Conservation (phyloP, 1,284 basidiomycete genomes). For the Singerocomus inundabilis region DNA sequence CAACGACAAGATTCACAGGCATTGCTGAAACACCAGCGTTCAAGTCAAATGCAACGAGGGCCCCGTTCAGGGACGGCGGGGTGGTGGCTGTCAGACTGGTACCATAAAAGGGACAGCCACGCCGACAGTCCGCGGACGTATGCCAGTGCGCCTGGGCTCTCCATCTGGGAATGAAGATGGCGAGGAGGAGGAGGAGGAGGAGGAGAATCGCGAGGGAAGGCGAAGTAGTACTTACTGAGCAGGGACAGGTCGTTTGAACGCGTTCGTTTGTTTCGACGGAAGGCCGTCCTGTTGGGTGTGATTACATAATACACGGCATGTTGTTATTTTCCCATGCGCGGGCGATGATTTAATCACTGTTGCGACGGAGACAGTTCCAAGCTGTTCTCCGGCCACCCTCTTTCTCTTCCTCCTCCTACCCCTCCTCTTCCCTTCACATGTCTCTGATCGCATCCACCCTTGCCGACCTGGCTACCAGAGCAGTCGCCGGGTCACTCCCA, state of each 20-base stretch:
- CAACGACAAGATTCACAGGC: slow-evolving; percentile 2
- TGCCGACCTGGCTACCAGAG: slow-evolving; percentile 28
- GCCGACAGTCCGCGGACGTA: slow-evolving; percentile 24
- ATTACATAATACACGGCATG: slow-evolving; percentile 19
- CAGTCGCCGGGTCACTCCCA: slow-evolving; percentile 14
- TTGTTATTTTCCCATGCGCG: slow-evolving; percentile 27
- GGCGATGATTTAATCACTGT: slow-evolving; percentile 27
- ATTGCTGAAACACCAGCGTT: slow-evolving; percentile 17
- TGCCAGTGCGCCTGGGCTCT: neutral
- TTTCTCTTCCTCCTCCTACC: too few species aligned
- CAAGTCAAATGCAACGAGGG: slow-evolving; percentile 7
- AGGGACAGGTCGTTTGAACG: neutral
- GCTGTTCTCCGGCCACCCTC: slow-evolving; percentile 9
- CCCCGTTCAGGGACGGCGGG: slow-evolving; percentile 25
- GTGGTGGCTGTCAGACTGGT: slow-evolving; percentile 14
- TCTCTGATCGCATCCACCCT: slow-evolving; percentile 28
- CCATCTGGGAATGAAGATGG: too few species aligned
- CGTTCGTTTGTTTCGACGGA: slow-evolving; percentile 12
- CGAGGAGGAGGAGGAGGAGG: neutral
- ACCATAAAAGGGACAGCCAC: slow-evolving; percentile 15
- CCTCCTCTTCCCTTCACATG: slow-evolving; percentile 18
- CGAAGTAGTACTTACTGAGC: neutral
- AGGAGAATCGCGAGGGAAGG: slow-evolving; percentile 4
- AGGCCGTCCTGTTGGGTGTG: neutral
- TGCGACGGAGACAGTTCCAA: slow-evolving; percentile 16